Conservation (phyloP, 331 rosid genomes). For the Malus hybrid region DNA sequence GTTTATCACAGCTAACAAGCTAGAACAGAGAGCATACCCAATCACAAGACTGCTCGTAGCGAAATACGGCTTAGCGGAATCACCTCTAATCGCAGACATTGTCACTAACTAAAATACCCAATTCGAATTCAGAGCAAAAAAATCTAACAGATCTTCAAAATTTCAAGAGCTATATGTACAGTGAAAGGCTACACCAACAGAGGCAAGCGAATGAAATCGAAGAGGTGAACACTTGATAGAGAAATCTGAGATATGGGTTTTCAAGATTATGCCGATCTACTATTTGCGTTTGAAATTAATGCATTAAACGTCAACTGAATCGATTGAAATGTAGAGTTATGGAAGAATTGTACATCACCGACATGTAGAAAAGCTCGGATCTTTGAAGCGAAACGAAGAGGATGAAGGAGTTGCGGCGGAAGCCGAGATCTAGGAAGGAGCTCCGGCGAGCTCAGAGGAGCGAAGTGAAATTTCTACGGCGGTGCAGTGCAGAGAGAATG, state of each 20-base stretch:
- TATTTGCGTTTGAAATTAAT: neutral
- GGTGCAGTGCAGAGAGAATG: neutral
- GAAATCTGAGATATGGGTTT: slow-evolving; percentile 15
- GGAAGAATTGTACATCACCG: slow-evolving; percentile 26
- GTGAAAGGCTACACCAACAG: neutral
- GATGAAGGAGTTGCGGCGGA: neutral
- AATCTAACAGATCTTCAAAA: slow-evolving; percentile 4
- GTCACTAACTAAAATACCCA: neutral
- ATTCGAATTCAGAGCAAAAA: slow-evolving; percentile 1
- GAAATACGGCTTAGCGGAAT: slow-evolving; percentile 46
- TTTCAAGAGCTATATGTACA: slow-evolving; percentile 1
- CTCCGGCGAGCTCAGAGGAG: neutral
- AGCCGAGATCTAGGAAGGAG: neutral
- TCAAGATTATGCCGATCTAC: slow-evolving; percentile 9
- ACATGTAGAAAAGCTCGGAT: slow-evolving; percentile 19
- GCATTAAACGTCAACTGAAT: neutral
- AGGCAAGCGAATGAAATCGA: neutral
- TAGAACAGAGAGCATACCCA: slow-evolving; percentile 88
- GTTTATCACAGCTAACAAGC: slow-evolving; percentile 88
- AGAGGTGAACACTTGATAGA: neutral
- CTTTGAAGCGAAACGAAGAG: slow-evolving; percentile 3
- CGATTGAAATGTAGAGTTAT: neutral
- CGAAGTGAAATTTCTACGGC: neutral
- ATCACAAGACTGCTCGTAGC: slow-evolving; percentile 63
- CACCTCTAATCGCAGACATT: slow-evolving; percentile 51